Evolutionary conservation across 2,329 filamentous ascomycete genomes (phyloP).

Genomic region (Cladosporium halotolerans): DNA sequence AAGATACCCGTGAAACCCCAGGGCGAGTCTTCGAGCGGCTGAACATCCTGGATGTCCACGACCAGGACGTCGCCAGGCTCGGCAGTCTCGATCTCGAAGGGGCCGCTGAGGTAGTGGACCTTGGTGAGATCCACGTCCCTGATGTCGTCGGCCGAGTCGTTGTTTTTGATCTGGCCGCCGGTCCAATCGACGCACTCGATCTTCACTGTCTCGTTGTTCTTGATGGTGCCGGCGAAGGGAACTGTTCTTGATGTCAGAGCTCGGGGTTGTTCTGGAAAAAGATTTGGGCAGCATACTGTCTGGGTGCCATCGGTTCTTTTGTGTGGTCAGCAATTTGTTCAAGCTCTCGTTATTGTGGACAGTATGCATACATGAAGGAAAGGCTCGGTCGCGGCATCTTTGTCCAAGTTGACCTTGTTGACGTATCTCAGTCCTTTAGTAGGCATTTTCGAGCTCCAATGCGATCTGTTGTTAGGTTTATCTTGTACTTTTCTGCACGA

Average conservation of each 20-base stretch:
- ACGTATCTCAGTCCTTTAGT: constrained; percentile 60
- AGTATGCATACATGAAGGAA: constrained; percentile 26
- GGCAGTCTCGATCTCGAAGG: constrained; percentile 78
- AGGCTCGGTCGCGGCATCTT: constrained; percentile 62
- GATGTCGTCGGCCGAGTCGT: constrained; percentile 84
- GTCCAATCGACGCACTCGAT: constrained; percentile 84
- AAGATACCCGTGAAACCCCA: constrained; percentile 88
- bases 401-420: constrained; percentile 66
- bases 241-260: no score
- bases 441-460: constrained; percentile 34
- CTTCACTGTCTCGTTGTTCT: constrained; percentile 81
- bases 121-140: constrained; percentile 76
- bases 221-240: constrained; percentile 64
- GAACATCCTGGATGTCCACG: constrained; percentile 88
- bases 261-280: no score
- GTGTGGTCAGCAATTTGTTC: constrained; percentile 9
- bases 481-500: not conserved
- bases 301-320: constrained; percentile 85
- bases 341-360: not conserved
- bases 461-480: no score
- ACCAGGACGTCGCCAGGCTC: constrained; percentile 79
- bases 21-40: constrained; percentile 75
- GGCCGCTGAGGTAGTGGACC: constrained; percentile 82
- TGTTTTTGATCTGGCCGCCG: constrained; percentile 74
- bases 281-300: no score